phyloP scores from a whole-genome alignment of 768 basidiomycete species.

The Piloderma croceum region DNA sequence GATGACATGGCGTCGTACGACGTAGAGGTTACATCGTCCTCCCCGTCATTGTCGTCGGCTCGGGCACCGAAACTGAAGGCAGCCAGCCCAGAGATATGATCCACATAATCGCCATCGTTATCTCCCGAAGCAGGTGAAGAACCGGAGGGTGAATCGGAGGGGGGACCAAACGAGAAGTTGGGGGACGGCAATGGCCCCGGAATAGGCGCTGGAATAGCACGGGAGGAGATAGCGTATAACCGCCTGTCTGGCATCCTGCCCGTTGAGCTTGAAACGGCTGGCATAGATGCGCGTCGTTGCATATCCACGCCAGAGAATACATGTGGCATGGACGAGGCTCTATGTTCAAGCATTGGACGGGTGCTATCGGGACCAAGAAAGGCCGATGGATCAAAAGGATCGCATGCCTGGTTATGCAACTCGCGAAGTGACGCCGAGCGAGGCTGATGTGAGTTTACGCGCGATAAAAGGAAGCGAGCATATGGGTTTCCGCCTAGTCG shows the following conservation, averaged over 20 bases:
- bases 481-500: conserved; percentile 51
- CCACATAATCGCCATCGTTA: no score
- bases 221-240: conserved; percentile 44
- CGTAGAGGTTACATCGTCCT: conserved; percentile 42
- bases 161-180: conserved; percentile 59
- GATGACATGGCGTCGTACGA: conserved; percentile 44
- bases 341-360: not conserved
- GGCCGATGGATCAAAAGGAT: no score
- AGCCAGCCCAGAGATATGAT: no score
- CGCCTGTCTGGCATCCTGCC: conserved; percentile 49
- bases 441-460: conserved; percentile 25
- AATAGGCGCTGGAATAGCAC: conserved; percentile 37
- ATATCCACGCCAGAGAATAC: no score
- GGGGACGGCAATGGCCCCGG: conserved; percentile 56
- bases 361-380: conserved; percentile 19
- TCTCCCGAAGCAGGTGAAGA: conserved; percentile 50
- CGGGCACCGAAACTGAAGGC: conserved; percentile 42
- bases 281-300: no score
- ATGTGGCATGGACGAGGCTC: no score
- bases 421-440: conserved; percentile 25
- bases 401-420: not conserved
- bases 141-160: conserved; percentile 41
- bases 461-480: conserved; percentile 24
- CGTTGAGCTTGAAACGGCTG: no score
- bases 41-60: conserved; percentile 44